A percentile compares a stretch with the other conserved stretches of the same genome.
Conservation (phyloP, 2,329 filamentous ascomycete species). For the Aspergillus nomiae region DNA sequence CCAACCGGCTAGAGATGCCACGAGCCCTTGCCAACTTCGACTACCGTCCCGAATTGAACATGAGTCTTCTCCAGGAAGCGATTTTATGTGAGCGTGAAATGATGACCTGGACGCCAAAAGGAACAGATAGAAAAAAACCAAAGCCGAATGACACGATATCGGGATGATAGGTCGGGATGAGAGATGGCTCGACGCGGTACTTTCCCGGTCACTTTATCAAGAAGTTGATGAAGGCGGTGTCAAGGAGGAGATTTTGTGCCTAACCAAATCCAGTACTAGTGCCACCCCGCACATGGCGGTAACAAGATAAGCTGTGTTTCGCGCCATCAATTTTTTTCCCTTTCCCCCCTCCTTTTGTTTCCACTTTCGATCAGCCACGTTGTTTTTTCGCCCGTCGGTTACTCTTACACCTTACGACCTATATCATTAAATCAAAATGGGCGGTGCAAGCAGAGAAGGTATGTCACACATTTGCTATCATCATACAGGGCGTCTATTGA, state of each 20-base stretch:
- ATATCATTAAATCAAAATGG: conserved; percentile 53
- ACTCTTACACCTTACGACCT: conserved; percentile 14
- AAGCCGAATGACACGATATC: conserved; percentile 2
- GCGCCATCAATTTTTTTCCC: conserved; percentile 10
- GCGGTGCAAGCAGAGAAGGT: conserved; percentile 69
- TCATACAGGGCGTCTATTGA: background rate
- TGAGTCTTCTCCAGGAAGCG: conserved; percentile 6
- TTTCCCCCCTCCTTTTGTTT: conserved; percentile 1
- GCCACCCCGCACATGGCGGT: conserved; percentile 16
- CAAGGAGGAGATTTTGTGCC: conserved; percentile 20
- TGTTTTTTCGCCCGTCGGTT: conserved; percentile 7
- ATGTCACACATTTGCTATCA: conserved; percentile 18
- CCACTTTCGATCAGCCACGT: conserved; percentile 23
- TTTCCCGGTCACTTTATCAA: background rate
- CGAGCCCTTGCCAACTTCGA: conserved; percentile 24
- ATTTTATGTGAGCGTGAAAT: background rate
- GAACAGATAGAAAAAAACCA: background rate
- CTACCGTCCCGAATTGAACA: conserved; percentile 18
- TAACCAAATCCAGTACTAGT: conserved; percentile 21
- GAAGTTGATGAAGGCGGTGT: conserved; percentile 14
- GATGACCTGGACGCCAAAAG: no score
- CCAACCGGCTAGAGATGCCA: conserved; percentile 44
- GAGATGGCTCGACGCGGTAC: background rate
- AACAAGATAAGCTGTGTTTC: conserved; percentile 23
- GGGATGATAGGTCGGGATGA: conserved; percentile 12